Base-by-base conservation (phyloP, 805 yeast genomes). In the Nakazawaea peltata region DNA sequence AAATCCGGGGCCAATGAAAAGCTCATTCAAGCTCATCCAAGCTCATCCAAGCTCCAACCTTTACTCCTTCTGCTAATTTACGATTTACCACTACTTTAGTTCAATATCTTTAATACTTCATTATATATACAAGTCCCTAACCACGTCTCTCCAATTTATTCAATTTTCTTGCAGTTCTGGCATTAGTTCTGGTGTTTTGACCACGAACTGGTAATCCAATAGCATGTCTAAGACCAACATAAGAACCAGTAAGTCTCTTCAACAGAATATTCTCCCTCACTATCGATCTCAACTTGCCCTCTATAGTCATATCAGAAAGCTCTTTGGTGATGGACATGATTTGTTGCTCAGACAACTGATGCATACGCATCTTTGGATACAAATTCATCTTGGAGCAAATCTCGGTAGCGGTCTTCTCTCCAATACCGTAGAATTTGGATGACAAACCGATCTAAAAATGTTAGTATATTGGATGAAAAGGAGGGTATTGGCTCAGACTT, bases 321-420 rank as follows among this genome's bases (percentile, higher is more conserved):
- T 92, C 96, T 55, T 87, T 90, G 26, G 95, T 81, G 30, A 92
- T 67, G 24, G 82, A 75, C 74, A 90, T 71, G 30, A 87, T 69
- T 49, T 87, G 94, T 19, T 86, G 83, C 59, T 92, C 97, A 19
- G 81, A 66, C 26, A 92, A 71, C 59, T 92, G 95, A 55, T 84
- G 92, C 83, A 88, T 81, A 61, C 95, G 76, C 94, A 90, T 88
- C 54, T 72, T 67, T 30, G 97, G 97, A 52, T 88, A 90, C 41
- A 92, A 72, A 9, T 95, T 96, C 16, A 90, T 74, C 53, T 77
- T 85, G 26, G 97, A 78, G 55, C 96, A 87, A 35, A 92, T 66
- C 48, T 67, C 65, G 43, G 72, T 73, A 2, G 97, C 90, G 8
- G 82, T 75, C 36, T 63, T 56, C 30, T 63, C 57, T n/a, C 97